Conservation (phyloP, 2,329 filamentous ascomycete genomes). For the Paramyrothecium roridum region DNA sequence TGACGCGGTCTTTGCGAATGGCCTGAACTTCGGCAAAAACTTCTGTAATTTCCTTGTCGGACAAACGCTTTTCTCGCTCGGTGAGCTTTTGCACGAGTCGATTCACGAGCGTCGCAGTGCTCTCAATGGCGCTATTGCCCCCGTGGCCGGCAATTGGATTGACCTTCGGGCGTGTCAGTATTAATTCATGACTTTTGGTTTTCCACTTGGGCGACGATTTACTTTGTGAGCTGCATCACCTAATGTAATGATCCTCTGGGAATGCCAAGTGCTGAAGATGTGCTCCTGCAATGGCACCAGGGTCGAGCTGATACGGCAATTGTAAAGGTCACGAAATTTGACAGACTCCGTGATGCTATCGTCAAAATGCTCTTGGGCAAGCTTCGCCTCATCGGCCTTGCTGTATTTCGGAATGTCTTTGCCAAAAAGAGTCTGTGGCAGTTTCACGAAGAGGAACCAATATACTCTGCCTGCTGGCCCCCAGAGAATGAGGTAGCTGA, state of each 20-base stretch:
- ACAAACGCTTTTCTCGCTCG: no score
- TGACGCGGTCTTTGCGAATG: no score
- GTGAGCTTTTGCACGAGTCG: no score
- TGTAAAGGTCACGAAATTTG: constrained; percentile 2
- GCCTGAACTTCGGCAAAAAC: no score
- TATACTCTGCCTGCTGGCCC: constrained; percentile 37
- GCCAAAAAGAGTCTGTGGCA: constrained; percentile 2
- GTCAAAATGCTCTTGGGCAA: background rate
- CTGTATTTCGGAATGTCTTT: constrained; percentile 6
- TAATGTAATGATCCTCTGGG: constrained; percentile 31
- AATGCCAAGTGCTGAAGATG: constrained; percentile 34
- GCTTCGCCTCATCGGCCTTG: background rate
- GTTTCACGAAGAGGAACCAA: constrained; percentile 8
- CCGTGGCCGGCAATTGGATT: no score
- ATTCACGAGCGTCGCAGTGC: no score
- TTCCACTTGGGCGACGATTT: background rate
- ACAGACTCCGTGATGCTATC: constrained; percentile 1
- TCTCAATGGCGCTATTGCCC: no score
- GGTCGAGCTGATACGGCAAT: constrained; percentile 17
- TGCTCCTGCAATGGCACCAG: constrained; percentile 31
- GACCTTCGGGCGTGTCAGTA: no score
- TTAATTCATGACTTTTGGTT: no score
- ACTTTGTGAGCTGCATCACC: constrained; percentile 40
- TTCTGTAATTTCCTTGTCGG: no score
- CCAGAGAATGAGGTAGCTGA: no score